Percentiles rank a stretch among this genome's conserved stretches.
These are phyloP conservation scores for Xylaria digitata DNA, from an alignment of 2,329 filamentous ascomycete species.

Conservation along the genomic window DNA sequence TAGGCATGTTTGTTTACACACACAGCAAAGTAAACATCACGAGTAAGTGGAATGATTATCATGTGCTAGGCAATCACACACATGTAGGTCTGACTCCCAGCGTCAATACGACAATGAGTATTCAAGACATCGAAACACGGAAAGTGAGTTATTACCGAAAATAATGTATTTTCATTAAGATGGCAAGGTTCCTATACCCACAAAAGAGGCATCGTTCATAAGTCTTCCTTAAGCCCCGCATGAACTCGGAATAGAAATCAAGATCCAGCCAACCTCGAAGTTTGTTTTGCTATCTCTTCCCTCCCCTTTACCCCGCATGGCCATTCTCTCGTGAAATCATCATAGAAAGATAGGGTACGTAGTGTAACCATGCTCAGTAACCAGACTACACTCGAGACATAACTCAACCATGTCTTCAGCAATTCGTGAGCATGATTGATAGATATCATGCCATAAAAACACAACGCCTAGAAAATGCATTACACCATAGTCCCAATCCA, in stretches of 20 bases:
- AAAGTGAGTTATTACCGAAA: no score
- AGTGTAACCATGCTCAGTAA: slow-evolving; percentile 8
- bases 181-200: no score
- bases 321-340: background rate
- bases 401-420: slow-evolving; percentile 1
- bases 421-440: slow-evolving; percentile 2
- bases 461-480: slow-evolving; percentile 24
- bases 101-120: no score
- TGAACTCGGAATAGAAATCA: no score
- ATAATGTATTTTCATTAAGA: no score
- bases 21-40: no score
- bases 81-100: no score
- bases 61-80: no score
- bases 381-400: background rate
- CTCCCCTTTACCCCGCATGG: slow-evolving; percentile 2
- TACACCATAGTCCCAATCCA: slow-evolving; percentile 4
- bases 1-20: background rate
- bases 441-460: slow-evolving; percentile 10
- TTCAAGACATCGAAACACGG: no score
- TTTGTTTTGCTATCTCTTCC: background rate
- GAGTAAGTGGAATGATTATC: no score
- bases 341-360: background rate
- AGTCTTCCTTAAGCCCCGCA: no score
- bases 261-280: background rate
- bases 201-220: no score